phyloP scores from a whole-genome alignment of 2,329 filamentous ascomycete genomes.

The Cadophora sp. region DNA sequence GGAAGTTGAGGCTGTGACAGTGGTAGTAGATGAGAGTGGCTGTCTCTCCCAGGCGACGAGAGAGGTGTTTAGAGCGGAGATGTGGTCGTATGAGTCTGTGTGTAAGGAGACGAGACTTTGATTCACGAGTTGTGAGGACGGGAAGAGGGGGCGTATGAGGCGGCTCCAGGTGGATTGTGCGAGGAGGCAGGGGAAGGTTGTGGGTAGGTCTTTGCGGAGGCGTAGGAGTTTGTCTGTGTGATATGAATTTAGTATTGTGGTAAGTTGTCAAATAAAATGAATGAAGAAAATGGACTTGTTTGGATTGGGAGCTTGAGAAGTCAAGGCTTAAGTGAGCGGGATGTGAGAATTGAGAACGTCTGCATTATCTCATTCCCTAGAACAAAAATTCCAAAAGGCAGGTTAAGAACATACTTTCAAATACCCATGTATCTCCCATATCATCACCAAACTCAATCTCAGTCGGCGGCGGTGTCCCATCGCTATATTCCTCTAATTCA shows the following conservation, averaged over 20 bases:
- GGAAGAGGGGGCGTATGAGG: slow-evolving; percentile 62
- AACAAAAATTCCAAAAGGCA: no score
- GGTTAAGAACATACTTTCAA: slow-evolving; percentile 29
- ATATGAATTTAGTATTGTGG: background rate
- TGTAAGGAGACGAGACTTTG: slow-evolving; percentile 60
- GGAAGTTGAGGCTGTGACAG: background rate
- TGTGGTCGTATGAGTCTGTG: slow-evolving; percentile 46
- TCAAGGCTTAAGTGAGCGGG: background rate
- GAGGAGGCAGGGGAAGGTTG: slow-evolving; percentile 51
- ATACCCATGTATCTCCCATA: background rate
- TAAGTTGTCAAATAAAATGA: background rate
- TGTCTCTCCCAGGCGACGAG: slow-evolving; percentile 48
- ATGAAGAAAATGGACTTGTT: background rate
- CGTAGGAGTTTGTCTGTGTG: slow-evolving; percentile 60
- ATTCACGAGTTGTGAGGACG: slow-evolving; percentile 58
- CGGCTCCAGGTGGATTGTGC: slow-evolving; percentile 54
- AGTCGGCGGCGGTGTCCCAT: slow-evolving; percentile 36
- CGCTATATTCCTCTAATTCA: slow-evolving; percentile 47
- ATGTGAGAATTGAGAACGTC: background rate
- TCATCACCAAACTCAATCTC: slow-evolving; percentile 30
- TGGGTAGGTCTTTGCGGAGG: slow-evolving; percentile 63
- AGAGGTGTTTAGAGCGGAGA: slow-evolving; percentile 57
- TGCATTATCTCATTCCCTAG: no score
- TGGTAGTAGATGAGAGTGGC: background rate
- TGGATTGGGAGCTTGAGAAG: background rate